These are phyloP conservation scores for Leccinum griseonigrum DNA, from an alignment of 1,284 basidiomycete genomes.

Conservation along the genomic window DNA sequence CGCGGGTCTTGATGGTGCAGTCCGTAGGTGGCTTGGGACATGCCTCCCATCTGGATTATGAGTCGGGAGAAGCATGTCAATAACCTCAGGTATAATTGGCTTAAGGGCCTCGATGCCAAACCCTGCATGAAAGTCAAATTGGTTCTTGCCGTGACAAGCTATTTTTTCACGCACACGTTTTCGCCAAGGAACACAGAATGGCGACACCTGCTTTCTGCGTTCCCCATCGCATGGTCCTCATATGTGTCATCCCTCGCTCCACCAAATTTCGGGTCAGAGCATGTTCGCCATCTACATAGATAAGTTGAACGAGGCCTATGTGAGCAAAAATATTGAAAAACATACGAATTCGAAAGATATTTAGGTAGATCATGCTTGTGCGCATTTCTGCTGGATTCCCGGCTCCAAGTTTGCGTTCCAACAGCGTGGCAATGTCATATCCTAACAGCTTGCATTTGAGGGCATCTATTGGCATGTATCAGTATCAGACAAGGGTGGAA, in stretches of 20 bases:
- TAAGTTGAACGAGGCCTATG: neutral
- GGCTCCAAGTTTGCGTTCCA: conserved; percentile 13
- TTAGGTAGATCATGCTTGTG: conserved; percentile 12
- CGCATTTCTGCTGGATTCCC: conserved; percentile 10
- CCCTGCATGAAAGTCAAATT: neutral
- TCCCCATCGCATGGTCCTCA: conserved; percentile 9
- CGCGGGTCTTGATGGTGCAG: neutral
- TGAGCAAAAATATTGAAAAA: neutral
- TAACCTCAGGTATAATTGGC: conserved; percentile 8
- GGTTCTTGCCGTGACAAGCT: neutral
- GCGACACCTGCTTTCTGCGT: conserved; percentile 10
- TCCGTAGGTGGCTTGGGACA: neutral
- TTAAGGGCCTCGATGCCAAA: conserved; percentile 12
- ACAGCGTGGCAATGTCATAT: conserved; percentile 9
- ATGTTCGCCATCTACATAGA: conserved; percentile 11
- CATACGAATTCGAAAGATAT: conserved; percentile 14
- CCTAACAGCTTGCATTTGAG: conserved; percentile 7
- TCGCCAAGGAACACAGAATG: conserved; percentile 14
- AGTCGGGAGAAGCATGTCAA: conserved; percentile 12
- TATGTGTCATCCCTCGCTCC: conserved; percentile 11
- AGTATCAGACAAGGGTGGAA: neutral
- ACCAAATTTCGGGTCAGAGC: conserved; percentile 12
- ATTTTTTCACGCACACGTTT: conserved; percentile 10
- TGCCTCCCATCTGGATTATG: neutral
- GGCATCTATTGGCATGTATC: neutral